Evolutionary conservation across 306 rosid genomes (phyloP).

Genomic region (Malus asiatica): DNA sequence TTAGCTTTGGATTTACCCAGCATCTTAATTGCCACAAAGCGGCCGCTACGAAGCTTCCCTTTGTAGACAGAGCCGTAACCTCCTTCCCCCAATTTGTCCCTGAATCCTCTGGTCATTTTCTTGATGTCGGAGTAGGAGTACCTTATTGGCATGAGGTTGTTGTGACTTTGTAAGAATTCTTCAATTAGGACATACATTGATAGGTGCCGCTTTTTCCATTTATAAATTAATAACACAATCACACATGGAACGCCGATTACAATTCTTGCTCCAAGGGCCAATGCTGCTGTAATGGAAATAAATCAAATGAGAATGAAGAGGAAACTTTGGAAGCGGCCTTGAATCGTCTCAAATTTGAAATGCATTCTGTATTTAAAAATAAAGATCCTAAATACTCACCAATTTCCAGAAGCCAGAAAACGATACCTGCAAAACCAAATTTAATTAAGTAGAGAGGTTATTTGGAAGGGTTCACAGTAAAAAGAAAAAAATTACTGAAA

Average conservation of each 20-base stretch:
- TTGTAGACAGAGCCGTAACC: slow-evolving; percentile 1
- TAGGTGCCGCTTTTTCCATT: neutral
- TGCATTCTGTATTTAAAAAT: too few relatives aligned
- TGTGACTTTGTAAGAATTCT: neutral
- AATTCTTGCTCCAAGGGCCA: neutral
- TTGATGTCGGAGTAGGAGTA: neutral
- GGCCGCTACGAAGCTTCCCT: neutral
- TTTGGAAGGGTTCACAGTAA: too few relatives aligned
- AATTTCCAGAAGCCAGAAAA: too few relatives aligned
- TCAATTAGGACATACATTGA: neutral
- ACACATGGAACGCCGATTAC: neutral
- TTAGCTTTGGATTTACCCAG: neutral
- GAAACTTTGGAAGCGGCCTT: rapidly evolving
- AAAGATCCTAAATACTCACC: too few relatives aligned
- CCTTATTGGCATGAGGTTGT: slow-evolving; percentile 1
- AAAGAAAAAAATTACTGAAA: too few relatives aligned
- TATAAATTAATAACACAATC: neutral
- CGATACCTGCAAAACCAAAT: too few relatives aligned
- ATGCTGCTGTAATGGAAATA: neutral
- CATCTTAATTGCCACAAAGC: neutral
- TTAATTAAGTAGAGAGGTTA: too few relatives aligned
- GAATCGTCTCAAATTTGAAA: too few relatives aligned
- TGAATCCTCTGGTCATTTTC: neutral
- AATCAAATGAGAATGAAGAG: too few relatives aligned
- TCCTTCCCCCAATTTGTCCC: neutral